Percentiles rank a stretch among this genome's conserved stretches.
Conservation (phyloP, 2,329 filamentous ascomycete species). For the Neonectria neomacrospora region DNA sequence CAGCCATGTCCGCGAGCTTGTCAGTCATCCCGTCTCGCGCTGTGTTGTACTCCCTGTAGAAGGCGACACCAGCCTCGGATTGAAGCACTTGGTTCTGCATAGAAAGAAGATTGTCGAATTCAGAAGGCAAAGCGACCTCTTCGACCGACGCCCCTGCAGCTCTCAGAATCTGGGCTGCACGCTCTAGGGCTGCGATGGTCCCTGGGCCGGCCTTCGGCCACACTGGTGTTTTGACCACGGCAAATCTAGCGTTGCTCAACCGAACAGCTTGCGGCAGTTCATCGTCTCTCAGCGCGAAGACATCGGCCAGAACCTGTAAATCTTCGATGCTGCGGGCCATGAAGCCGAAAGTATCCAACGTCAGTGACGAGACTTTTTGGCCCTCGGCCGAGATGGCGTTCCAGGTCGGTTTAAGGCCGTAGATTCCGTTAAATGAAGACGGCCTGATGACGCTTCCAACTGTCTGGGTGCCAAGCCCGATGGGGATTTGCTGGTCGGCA, state of each 20-base stretch:
- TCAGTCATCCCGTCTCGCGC: slow-evolving; percentile 55
- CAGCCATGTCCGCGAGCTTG: slow-evolving; percentile 58
- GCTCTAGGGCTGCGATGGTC: slow-evolving; percentile 51
- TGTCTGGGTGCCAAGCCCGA: slow-evolving; percentile 73
- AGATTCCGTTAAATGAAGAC: slow-evolving; percentile 72
- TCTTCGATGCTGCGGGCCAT: slow-evolving; percentile 69
- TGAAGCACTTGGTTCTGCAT: slow-evolving; percentile 59
- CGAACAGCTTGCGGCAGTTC: slow-evolving; percentile 41
- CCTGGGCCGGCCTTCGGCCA: slow-evolving; percentile 57
- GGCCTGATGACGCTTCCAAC: slow-evolving; percentile 72
- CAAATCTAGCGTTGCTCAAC: slow-evolving; percentile 60
- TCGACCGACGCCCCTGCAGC: slow-evolving; percentile 61
- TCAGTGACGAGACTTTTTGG: slow-evolving; percentile 66
- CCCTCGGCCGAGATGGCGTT: slow-evolving; percentile 71
- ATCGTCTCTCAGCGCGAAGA: slow-evolving; percentile 67
- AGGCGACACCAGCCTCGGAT: slow-evolving; percentile 62
- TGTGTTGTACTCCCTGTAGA: slow-evolving; percentile 61
- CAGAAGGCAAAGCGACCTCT: slow-evolving; percentile 60
- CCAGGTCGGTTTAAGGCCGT: slow-evolving; percentile 74
- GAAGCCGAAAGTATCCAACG: slow-evolving; percentile 71
- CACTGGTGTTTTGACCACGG: slow-evolving; percentile 60
- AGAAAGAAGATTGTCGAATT: slow-evolving; percentile 53
- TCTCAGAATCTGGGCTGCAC: slow-evolving; percentile 49
- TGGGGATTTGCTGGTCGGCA: slow-evolving; percentile 69
- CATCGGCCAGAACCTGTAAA: slow-evolving; percentile 63